Base-by-base conservation (phyloP, 2,329 filamentous ascomycete genomes). In the Colletotrichum siamense region DNA sequence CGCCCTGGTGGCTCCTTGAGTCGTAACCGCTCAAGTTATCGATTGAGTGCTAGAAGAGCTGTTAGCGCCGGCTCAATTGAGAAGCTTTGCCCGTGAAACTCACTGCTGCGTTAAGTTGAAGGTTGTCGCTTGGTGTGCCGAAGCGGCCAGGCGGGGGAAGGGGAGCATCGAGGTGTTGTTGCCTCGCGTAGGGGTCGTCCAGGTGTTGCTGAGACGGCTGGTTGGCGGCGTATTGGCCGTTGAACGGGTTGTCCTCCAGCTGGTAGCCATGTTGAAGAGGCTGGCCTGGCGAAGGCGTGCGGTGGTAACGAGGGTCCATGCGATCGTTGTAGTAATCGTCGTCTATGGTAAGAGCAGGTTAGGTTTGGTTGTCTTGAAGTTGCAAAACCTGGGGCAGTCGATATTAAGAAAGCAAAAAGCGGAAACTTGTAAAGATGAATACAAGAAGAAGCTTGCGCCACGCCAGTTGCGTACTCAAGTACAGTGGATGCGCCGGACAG, bases 51-150 rank as follows among this genome's bases (percentile, higher is more conserved):
- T 91, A 55, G 52, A 13, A 15, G 32, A 13, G 16, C 18, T 6
- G 22, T 73, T 32, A 77, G 76, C n/a, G 4, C 28, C 18, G 32
- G 57, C 9, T 24, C 16, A 9, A 26, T 15, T 22, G 26, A 61
- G 36, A n/a, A 26, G 22, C 24, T 26, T n/a, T 62, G 15, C 4
- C 6, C 32, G 10, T 12, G 13, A 34, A 32, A 90, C 94, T 88
- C 85, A 96, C 95, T 73, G 96, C 96, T 66, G 95, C 95, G 84
- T 98, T 96, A 78, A 96, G 90, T 74, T 94, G 92, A 68, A 99
- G 88, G 73, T 93, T 90, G 85, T 99, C 96, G 81, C 92, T 93
- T 1, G 94, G 92, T 24, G 92, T 93, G 75, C 74, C 74, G 28
- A 86, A 88, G 78, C 84, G 84, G 66, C 84, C 84, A 8, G 76